Evolutionary conservation across 441 rosid genomes (phyloP).

Genomic region (Brassica hybrid): DNA sequence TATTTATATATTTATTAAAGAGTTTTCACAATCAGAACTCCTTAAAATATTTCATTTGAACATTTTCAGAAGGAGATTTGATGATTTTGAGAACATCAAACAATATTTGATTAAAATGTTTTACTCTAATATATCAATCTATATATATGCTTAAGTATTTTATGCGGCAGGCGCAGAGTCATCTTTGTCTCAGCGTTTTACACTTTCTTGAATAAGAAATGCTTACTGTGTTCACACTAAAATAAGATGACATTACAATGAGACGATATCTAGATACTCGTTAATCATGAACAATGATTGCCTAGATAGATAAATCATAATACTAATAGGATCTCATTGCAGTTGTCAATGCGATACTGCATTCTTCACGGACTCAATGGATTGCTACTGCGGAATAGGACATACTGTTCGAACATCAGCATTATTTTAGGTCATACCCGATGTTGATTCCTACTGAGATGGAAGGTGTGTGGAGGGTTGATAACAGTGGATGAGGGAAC

Average conservation of each 20-base stretch:
- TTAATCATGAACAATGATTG: too few relatives aligned
- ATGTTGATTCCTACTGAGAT: too few relatives aligned
- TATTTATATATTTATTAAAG: neutral
- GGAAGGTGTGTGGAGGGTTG: too few relatives aligned
- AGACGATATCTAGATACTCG: neutral
- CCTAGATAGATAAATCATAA: too few relatives aligned
- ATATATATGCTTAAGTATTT: neutral
- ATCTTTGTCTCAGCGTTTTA: neutral
- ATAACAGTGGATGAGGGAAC: too few relatives aligned
- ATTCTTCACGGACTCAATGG: too few relatives aligned
- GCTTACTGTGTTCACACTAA: too few relatives aligned
- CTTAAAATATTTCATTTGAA: neutral
- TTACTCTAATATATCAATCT: neutral
- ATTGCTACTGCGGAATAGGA: too few relatives aligned
- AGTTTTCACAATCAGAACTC: neutral
- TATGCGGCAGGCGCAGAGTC: neutral
- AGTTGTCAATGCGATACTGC: too few relatives aligned
- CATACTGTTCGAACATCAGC: too few relatives aligned
- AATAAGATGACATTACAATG: slow-evolving; percentile 28
- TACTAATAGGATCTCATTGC: too few relatives aligned
- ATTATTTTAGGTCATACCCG: too few relatives aligned
- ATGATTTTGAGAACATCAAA: neutral
- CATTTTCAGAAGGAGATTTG: neutral
- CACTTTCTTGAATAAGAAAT: neutral
- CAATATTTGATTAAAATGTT: neutral